Evolutionary conservation across 306 rosid genomes (phyloP).

Genomic region (Prinsepia uniflora): DNA sequence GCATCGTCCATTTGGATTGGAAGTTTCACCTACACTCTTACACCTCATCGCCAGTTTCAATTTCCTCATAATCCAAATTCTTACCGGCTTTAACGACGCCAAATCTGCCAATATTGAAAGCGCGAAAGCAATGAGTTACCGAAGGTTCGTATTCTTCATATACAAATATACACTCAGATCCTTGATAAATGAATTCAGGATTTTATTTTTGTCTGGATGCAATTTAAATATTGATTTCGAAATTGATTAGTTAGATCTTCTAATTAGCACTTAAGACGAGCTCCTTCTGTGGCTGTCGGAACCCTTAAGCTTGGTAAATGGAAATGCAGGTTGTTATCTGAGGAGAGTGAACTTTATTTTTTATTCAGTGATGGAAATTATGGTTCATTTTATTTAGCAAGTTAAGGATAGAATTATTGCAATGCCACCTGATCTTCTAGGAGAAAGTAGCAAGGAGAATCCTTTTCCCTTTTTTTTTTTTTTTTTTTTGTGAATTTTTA

Average conservation of each 20-base stretch:
- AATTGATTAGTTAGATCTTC: background rate
- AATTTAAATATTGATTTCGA: background rate
- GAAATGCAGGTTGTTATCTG: background rate
- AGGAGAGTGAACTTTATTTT: background rate
- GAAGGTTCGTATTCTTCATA: constrained; percentile 56
- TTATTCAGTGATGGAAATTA: background rate
- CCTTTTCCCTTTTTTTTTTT: background rate
- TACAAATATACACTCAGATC: constrained; percentile 1
- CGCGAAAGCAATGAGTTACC: constrained; percentile 52
- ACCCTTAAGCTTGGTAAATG: background rate
- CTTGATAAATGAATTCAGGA: background rate
- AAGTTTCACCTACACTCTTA: background rate
- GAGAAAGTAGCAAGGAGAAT: background rate
- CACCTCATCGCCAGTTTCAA: background rate
- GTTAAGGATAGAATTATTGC: background rate
- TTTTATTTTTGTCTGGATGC: background rate
- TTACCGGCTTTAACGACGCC: constrained; percentile 5
- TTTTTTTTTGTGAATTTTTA: background rate
- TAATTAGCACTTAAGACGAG: background rate
- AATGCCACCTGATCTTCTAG: background rate
- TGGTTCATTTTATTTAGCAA: background rate
- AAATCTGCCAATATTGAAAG: constrained; percentile 12
- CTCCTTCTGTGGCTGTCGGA: background rate
- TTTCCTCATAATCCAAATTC: background rate
- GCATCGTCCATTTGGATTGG: background rate